Percentiles rank a stretch among this genome's conserved stretches.
These are phyloP conservation scores for Racocetra persica DNA, from an alignment of 371 early-diverging fungal genomes.

Conservation along the genomic window DNA sequence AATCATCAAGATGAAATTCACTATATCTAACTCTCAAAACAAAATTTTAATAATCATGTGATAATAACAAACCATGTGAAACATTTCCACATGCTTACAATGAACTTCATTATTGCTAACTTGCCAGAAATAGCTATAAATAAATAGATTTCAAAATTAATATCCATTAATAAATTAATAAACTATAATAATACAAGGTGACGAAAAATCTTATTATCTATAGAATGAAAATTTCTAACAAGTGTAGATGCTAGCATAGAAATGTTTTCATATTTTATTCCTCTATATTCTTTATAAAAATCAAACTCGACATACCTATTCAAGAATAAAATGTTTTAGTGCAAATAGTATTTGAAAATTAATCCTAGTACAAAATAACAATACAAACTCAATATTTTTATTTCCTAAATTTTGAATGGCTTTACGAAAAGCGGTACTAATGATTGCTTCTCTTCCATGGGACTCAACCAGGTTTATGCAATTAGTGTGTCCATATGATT, in stretches of 20 bases:
- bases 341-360: conserved; percentile 50
- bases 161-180: background rate
- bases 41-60: too few species aligned
- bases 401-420: conserved; percentile 6
- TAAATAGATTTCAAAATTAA: background rate
- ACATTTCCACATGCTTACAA: conserved; percentile 76
- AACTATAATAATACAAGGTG: background rate
- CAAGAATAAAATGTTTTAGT: conserved; percentile 48
- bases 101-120: conserved; percentile 9
- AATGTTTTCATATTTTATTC: conserved; percentile 80
- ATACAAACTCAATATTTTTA: conserved; percentile 12
- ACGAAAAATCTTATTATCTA: conserved; percentile 57
- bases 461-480: conserved; percentile 92
- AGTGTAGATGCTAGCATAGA: conserved; percentile 77
- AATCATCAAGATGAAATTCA: background rate
- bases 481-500: conserved; percentile 78
- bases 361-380: background rate
- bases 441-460: conserved; percentile 84
- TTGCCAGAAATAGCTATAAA: conserved; percentile 42
- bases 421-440: conserved; percentile 73
- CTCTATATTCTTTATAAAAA: conserved; percentile 94
- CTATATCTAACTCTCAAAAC: background rate
- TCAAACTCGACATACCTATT: conserved; percentile 91
- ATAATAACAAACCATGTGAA: conserved; percentile 72
- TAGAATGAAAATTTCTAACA: conserved; percentile 40